Base-by-base conservation (phyloP, 306 rosid species). In the Ceratonia siliqua region DNA sequence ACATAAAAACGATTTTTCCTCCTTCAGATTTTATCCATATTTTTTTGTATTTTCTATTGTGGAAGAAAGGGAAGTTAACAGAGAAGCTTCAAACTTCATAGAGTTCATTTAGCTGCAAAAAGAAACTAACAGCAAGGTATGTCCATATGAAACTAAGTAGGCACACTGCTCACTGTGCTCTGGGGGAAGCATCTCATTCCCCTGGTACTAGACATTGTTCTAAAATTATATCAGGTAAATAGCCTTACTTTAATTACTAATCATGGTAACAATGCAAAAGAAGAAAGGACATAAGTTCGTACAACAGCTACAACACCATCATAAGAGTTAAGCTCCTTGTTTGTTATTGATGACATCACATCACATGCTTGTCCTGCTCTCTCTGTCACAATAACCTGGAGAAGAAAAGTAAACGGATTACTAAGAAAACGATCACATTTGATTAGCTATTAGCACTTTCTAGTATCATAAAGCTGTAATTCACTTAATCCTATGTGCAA, bases 301-400 rank as follows among this genome's bases (percentile, higher is more conserved):
- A 94, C 98, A 82, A 94, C 90, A 46, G 92, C 87, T 62, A 94
- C 74, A 59, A 88, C 96, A 78, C 98, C 98, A 70, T 94, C 97
- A 77, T 85, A 94, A n/a, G 85, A 78, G 62, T 79, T 80, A 71
- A 94, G 96, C 75, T 94, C 97, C 82, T 43, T 55, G 75, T 85
- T 83, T 75, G 88, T 71, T 30, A 78, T 81, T 52, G 94, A 87
- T 45, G 86, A 83, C 92, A 94, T 91, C 82, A 72, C 73, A 84
- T 87, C 89, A 80, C 79, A 86, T 65, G 96, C 98, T 8, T 94
- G 93, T 24, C 97, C 92, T 41, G 96, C 92, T 87, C 88, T 90
- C 82, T 89, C 84, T 11, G 97, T 91, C 85, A 94, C 91, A 83
- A 89, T 90, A 72, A 91, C 89, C 98, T 94, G 85, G 77, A 15